A percentile compares a stretch with the other conserved stretches of the same genome.
Evolutionary conservation across 495 filamentous ascomycete genomes (phyloP).

Genomic region (Evernia prunastri): DNA sequence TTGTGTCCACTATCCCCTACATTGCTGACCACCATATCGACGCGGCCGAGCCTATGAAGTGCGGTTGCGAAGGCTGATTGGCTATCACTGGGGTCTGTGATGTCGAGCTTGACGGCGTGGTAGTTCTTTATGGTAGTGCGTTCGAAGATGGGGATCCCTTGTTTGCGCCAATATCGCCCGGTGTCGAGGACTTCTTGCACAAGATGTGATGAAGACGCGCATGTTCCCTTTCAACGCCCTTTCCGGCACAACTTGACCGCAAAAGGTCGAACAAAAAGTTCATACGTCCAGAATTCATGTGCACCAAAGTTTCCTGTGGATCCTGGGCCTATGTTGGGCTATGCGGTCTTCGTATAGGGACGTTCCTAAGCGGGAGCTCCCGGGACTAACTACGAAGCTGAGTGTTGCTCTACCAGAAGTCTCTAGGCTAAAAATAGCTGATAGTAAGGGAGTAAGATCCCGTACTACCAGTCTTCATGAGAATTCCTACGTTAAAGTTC

Average conservation of each 20-base stretch:
- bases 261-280: too few species aligned
- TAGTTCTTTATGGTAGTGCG: slow-evolving; percentile 17
- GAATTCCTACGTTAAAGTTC: background rate
- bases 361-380: too few species aligned
- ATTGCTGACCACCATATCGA: too few species aligned
- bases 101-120: slow-evolving; percentile 29
- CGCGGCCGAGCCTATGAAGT: slow-evolving; percentile 28
- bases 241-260: too few species aligned
- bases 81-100: slow-evolving; percentile 27
- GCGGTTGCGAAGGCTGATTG: too few species aligned
- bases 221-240: too few species aligned
- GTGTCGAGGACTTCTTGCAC: too few species aligned
- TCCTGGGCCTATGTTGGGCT: background rate
- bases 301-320: background rate
- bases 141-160: slow-evolving; percentile 24
- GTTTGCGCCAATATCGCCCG: slow-evolving; percentile 32
- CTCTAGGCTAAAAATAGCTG: slow-evolving; percentile 2
- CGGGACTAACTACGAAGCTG: too few species aligned
- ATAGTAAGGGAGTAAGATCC: background rate
- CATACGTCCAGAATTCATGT: too few species aligned
- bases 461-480: background rate
- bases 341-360: too few species aligned
- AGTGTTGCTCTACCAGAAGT: background rate
- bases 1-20: slow-evolving; percentile 32
- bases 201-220: too few species aligned